phyloP scores from a whole-genome alignment of 1,284 basidiomycete species.

The Vanrija sp. region DNA sequence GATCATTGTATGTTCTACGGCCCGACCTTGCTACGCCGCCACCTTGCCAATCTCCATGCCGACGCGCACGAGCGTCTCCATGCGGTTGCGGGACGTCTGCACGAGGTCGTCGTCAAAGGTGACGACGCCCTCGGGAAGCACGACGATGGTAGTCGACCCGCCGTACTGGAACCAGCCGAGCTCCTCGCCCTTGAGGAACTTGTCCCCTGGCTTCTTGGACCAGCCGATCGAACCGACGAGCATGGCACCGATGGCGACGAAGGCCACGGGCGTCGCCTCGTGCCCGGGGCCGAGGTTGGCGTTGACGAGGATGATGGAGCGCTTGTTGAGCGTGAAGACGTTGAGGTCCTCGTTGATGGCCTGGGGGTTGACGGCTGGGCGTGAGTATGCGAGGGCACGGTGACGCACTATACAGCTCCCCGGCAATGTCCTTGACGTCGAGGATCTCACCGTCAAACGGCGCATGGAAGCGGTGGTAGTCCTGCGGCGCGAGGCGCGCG shows the following conservation, averaged over 20 bases:
- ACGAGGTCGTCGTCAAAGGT: constrained; percentile 66
- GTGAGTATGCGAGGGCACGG: constrained; percentile 1
- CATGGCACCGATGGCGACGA: constrained; percentile 53
- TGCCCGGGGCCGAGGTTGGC: constrained; percentile 43
- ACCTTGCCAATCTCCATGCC: constrained; percentile 48
- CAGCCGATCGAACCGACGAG: constrained; percentile 54
- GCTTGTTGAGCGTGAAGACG: constrained; percentile 19
- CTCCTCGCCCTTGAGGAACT: constrained; percentile 52
- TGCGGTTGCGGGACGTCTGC: constrained; percentile 56
- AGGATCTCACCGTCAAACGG: constrained; percentile 63
- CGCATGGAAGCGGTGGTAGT: constrained; percentile 81
- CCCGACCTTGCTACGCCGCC: too few relatives aligned
- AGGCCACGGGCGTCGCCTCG: constrained; percentile 35
- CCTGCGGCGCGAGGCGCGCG: constrained; percentile 66
- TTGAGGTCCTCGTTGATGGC: constrained; percentile 61
- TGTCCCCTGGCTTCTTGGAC: constrained; percentile 47
- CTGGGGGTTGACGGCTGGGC: constrained; percentile 57
- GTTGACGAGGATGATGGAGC: constrained; percentile 32
- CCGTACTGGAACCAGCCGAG: constrained; percentile 54
- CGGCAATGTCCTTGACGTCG: constrained; percentile 52
- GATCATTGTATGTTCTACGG: too few relatives aligned
- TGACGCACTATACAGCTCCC: constrained; percentile 44
- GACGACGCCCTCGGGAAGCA: constrained; percentile 59
- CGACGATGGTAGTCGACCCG: constrained; percentile 57
- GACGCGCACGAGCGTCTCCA: constrained; percentile 71